Conservation (phyloP, 768 basidiomycete species). For the Tricholoma hemisulphureum region DNA sequence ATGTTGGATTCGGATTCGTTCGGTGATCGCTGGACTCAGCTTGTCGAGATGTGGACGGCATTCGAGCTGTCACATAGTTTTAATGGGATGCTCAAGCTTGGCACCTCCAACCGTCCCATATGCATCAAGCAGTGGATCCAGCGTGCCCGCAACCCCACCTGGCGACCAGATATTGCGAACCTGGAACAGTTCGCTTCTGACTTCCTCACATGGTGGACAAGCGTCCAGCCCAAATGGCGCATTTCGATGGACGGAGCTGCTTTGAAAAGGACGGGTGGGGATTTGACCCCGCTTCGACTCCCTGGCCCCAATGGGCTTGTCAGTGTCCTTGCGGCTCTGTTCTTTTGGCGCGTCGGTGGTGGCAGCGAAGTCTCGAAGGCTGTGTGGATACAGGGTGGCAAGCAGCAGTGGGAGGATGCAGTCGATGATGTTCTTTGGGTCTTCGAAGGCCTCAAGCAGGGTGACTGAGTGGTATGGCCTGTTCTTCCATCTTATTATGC, state of each 20-base stretch:
- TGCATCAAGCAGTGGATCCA: background rate
- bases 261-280: background rate
- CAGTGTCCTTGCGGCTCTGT: background rate
- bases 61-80: background rate
- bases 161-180: background rate
- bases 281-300: background rate
- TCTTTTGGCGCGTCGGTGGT: too few species aligned
- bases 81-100: background rate
- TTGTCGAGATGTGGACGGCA: background rate
- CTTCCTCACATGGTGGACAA: background rate
- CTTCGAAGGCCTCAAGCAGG: background rate
- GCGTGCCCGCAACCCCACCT: background rate
- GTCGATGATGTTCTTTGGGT: constrained; percentile 5
- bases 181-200: background rate
- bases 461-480: too few species aligned
- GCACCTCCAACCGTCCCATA: background rate
- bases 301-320: background rate
- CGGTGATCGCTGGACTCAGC: too few species aligned
- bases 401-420: constrained; percentile 12
- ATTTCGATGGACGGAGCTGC: background rate
- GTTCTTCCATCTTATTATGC: too few species aligned
- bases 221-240: background rate
- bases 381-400: background rate
- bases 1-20: too few species aligned
- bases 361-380: too few species aligned